Conservation (phyloP, 2,329 filamentous ascomycete species). For the Rasamsonia emersonii region DNA sequence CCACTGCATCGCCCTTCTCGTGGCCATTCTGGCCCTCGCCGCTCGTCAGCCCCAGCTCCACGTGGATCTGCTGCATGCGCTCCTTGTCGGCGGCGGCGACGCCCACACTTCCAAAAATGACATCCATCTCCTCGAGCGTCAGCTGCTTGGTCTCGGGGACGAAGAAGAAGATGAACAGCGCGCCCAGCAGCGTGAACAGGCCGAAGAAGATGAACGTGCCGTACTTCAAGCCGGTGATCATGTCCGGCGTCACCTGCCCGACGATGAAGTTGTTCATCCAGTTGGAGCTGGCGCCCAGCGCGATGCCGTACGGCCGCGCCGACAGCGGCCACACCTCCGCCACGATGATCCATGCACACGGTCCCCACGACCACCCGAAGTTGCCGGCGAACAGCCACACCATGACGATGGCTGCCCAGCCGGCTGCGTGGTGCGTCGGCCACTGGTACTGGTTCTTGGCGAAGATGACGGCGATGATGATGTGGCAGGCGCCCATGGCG, state of each 20-base stretch:
- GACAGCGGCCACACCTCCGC: conserved; percentile 67
- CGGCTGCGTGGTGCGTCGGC: conserved; percentile 47
- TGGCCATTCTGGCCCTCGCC: conserved; percentile 11
- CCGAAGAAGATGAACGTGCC: conserved; percentile 45
- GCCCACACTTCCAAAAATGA: conserved; percentile 31
- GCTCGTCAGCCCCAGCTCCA: conserved; percentile 53
- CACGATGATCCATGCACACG: conserved; percentile 65
- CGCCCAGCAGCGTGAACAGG: conserved; percentile 27
- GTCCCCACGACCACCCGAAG: conserved; percentile 67
- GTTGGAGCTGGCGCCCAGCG: conserved; percentile 55
- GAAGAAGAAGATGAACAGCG: conserved; percentile 28
- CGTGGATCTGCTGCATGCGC: conserved; percentile 65
- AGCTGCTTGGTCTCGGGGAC: conserved; percentile 45
- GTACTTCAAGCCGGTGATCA: conserved; percentile 56
- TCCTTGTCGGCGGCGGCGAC: conserved; percentile 38
- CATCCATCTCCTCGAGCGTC: conserved; percentile 52
- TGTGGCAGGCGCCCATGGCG: conserved; percentile 59
- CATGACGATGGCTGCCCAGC: conserved; percentile 54
- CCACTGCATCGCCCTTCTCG: not conserved
- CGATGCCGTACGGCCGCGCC: conserved; percentile 61
- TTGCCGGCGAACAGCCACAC: conserved; percentile 62
- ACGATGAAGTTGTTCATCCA: conserved; percentile 54
- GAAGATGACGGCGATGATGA: conserved; percentile 60
- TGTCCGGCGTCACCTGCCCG: conserved; percentile 61
- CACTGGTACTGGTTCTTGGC: conserved; percentile 54